A percentile compares a stretch with the other conserved stretches of the same genome.
Evolutionary conservation across 148 eudicot genomes (phyloP).

Genomic region (Chenopodium album): DNA sequence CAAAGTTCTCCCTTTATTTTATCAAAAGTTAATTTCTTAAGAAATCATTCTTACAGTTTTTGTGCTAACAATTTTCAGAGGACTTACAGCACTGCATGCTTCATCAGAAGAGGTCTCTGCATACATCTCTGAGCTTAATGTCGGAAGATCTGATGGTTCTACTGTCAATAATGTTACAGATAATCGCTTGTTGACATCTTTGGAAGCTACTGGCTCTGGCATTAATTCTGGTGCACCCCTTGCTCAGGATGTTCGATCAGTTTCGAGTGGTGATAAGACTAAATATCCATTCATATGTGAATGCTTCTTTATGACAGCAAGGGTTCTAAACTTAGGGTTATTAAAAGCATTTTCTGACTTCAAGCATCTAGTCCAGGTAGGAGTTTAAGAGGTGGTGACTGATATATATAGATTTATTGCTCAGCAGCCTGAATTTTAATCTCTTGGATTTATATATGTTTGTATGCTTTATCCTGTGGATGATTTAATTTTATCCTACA

Average conservation of each 20-base stretch:
- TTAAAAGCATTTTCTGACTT: constrained; percentile 93
- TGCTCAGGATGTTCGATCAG: constrained; percentile 38
- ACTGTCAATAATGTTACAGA: constrained; percentile 33
- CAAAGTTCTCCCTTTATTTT: background rate
- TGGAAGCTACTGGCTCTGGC: constrained; percentile 62
- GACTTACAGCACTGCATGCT: constrained; percentile 89
- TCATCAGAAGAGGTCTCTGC: constrained; percentile 91
- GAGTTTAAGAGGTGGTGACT: background rate
- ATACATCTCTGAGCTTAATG: constrained; percentile 46
- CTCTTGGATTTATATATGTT: background rate
- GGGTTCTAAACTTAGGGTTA: constrained; percentile 90
- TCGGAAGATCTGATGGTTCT: constrained; percentile 34
- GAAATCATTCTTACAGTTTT: background rate
- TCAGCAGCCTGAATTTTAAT: constrained; percentile 1
- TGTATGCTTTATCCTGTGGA: background rate
- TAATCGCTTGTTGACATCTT: constrained; percentile 53
- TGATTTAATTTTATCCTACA: background rate
- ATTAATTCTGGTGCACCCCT: constrained; percentile 36
- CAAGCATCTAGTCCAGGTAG: constrained; percentile 95
- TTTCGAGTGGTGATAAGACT: constrained; percentile 41
- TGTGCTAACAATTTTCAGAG: constrained; percentile 41
- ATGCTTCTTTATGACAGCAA: constrained; percentile 99
- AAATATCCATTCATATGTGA: constrained; percentile 86
- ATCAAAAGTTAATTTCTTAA: background rate
- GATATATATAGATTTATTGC: background rate